Base-by-base conservation (phyloP, 176 grass and related monocot genomes). In the Lolium multiflorum region DNA sequence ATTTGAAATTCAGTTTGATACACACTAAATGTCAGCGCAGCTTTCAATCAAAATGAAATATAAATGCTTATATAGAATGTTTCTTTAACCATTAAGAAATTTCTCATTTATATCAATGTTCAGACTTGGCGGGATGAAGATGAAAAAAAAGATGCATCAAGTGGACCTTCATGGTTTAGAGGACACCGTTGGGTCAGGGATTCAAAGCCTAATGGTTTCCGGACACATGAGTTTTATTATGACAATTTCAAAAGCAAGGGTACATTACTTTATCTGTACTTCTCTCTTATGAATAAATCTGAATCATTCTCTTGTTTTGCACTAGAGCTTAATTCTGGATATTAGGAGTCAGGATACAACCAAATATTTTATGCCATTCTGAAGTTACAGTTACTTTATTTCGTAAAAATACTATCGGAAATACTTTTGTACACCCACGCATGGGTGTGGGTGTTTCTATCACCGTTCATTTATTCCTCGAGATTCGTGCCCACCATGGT, bases 61-160 rank as follows among this genome's bases (percentile, higher is more conserved):
- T 72, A 71, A 73, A 52, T 89, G 74, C 18, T 72, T 24, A 78
- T 78, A 43, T 70, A 78, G 3, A 82, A 71, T 72, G 48, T 76
- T 64, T 74, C 4, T 28, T 79, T 72, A 46, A 55, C 50, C 50
- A 55, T 70, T 84, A 78, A 87, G 24, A 58, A 79, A 63, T 28
- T 31, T 85, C 31, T 74, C 51, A 74, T 76, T 74, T 68, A 66
- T 58, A 31, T 72, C 75, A 17, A 73, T 82, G 57, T 90, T 82
- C 87, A 98, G 93, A 94, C 90, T 76, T 96, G 92, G 92, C 81
- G 82, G 70, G 92, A 91, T 84, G 93, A 96, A 87, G 91, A 89
- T 74, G 86, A 94, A 44, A 92, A 81, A 71, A 79, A 55, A 35
- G 88, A 82, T 62, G 47, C 86, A 80, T 83, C 89, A 85, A 56